Evolutionary conservation across 371 early-diverging fungal genomes (phyloP), one percentile per base, ranked within the genome.

Genomic region (Chytridium lagenaria): DNA sequence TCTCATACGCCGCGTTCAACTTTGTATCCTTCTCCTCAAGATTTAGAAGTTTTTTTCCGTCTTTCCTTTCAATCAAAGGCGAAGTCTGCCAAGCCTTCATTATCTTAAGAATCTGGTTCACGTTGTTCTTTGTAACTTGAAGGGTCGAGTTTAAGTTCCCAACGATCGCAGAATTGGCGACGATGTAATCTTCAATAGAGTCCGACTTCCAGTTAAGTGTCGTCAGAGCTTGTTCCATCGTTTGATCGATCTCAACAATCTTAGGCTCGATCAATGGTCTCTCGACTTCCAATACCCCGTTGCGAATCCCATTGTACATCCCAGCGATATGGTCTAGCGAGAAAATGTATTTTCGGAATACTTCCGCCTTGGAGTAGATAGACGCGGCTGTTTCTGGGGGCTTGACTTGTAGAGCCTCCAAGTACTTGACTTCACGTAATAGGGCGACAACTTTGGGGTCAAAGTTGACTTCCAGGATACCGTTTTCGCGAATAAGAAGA

Each of bases 401-500:
- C 33, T 74, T 64, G n/a, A 88, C 80, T 1, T 67, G 31, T 1
- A 85, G 75, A 1, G 83, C 78, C 26, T 78, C 87, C 69, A 88
- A 85, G 75, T 88, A 88, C 55, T 83, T 83, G 38, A 88, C 86
- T 75, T 88, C 89, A 15, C 88, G 81, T 23, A 88, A 66, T 16
- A 88, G 76, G 0, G 89, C 88, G 23, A 88, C 86, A 31, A 88
- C 89, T 63, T 88, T 88, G 7, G 89, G 89, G 68, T 87, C 89
- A 69, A 88, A 88, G 75, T 88, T 88, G 77, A 88, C 87, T 31
- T 77, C 75, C 19, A 86, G 74, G 5, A 83, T 69, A 5, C 74
- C 77, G 39, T 72, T 73, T 19, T 73, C 71, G 31, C 83, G 75
- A 2, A 82, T 61, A 7, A 87, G 78, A 1, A 88, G 44, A 3